phyloP scores from a whole-genome alignment of 169 alveolate genomes.

The Theileria annulata region DNA sequence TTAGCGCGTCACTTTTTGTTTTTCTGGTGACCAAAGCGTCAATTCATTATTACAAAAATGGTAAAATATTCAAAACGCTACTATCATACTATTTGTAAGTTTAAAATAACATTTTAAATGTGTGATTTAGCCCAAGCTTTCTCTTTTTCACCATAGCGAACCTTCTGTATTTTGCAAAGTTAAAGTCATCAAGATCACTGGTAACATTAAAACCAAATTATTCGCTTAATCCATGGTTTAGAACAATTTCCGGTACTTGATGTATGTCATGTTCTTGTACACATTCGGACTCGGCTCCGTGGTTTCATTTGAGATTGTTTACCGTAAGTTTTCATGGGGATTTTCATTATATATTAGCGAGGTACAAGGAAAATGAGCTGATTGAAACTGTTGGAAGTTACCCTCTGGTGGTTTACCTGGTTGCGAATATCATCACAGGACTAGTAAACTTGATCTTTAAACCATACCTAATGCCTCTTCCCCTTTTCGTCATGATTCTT shows the following conservation, averaged over 20 bases:
- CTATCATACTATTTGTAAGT: constrained; percentile 3
- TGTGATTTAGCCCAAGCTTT: background rate
- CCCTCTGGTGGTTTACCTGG: constrained; percentile 27
- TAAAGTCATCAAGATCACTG: constrained; percentile 6
- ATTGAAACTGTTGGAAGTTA: constrained; percentile 34
- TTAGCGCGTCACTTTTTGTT: constrained; percentile 20
- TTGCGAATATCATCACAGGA: constrained; percentile 57
- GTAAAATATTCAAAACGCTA: background rate
- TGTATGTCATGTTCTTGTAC: constrained; percentile 7
- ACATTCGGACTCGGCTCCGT: constrained; percentile 3
- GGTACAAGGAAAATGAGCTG: background rate
- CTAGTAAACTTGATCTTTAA: constrained; percentile 20
- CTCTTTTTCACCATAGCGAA: background rate
- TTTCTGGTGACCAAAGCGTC: background rate
- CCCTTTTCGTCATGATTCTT: constrained; percentile 18
- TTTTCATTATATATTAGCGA: constrained; percentile 11
- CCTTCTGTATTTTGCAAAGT: constrained; percentile 1
- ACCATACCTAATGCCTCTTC: constrained; percentile 48
- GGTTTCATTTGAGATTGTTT: background rate
- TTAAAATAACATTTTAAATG: background rate
- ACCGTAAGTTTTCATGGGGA: constrained; percentile 1
- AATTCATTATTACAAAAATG: background rate
- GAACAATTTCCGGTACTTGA: constrained; percentile 2
- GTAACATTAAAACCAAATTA: background rate
- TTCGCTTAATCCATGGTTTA: no score